Base-by-base conservation (phyloP, 257 asterid species). In the Buddleja alternifolia region DNA sequence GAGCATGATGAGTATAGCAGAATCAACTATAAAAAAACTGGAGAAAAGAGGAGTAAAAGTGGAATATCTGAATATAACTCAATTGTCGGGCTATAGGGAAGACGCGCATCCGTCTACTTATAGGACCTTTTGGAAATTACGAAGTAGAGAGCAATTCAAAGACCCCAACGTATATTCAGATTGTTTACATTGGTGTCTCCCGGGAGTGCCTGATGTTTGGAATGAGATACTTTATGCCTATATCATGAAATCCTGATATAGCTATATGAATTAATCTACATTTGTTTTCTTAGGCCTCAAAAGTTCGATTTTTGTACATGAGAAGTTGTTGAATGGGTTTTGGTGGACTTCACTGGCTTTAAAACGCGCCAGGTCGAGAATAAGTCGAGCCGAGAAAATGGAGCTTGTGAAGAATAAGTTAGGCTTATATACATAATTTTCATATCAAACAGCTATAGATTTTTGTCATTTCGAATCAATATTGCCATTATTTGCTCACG, bases 181-280 rank as follows among this genome's bases (percentile, higher is more conserved):
- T 71, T 89, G 94, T 48, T 45, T 74, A 0, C 94, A 86, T 56
- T 89, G 96, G 96, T 86, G 96, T 59, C 83, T 86, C 53, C 96
- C 96, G 0, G 93, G 96, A 34, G 86, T 89, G 17, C 94, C 94
- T 0, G 96, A 89, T 76, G 72, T 70, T 63, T 89, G 96, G 96
- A 89, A 89, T 25, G 65, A 81, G n/a, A 71, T 89, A 45, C 74
- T 89, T 3, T 86, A 81, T 70, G 75, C 80, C 0, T 77, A 80
- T 42, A 40, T 88, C 32, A 76, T 83, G 48, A 42, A 77, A 15
- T 48, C 59, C 39, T 70, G 57, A 74, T 66, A 10, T 8, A 7
- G n/a, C 25, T 4, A 11, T 60, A 20, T 60, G 19, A n/a, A 21
- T 45, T 11, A 0, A 24, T 10, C 24, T 32, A 10, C 15, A 11